Evolutionary conservation across 2,329 filamentous ascomycete species (phyloP), one percentile per base, ranked within the genome.

Genomic region (Ophiostoma quercus): DNA sequence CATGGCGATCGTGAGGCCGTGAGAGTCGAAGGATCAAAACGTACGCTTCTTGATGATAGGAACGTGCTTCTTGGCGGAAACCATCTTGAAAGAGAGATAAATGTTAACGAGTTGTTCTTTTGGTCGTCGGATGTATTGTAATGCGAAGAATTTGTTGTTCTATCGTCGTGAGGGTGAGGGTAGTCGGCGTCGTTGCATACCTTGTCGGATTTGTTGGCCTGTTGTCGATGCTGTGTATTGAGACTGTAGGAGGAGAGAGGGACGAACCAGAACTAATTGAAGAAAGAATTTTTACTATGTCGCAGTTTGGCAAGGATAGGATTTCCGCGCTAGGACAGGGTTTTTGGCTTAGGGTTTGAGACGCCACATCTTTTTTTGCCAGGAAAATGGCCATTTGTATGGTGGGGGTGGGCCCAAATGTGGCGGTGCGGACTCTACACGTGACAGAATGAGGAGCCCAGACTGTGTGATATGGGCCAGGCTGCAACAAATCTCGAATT

Each of bases 21-120:
- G 9, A 29, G 11, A n/a, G 51, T 25, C 25, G 25, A 54, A 67
- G 41, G 41, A n/a, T 67, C 41, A 60, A 71, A 76, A 93, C 92
- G 81, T 94, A 96, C 93, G 93, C 93, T 99, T 99, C 92, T 99
- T 99, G 82, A 99, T 92, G 88, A 99, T 99, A 80, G 94, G 90
- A 82, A 98, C 89, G 85, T 98, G 95, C 88, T 96, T 96, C 92
- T 96, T 96, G 85, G 94, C 92, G 90, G 94, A 88, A 88, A 94
- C 93, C 95, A 98, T 98, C 94, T 94, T 80, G 73, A 74, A 47
- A 70, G 67, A 69, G 51, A 57, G 9, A 57, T 9, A 25, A 67
- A 54, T 73, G 75, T 80, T 75, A 47, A 9, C 29, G n/a, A 19
- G 63, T n/a, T 65, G 41, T 60, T 34, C 43, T 29, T 60, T 22